These are phyloP conservation scores for Trifolium pratense DNA, from an alignment of 306 rosid species.

Conservation along the genomic window DNA sequence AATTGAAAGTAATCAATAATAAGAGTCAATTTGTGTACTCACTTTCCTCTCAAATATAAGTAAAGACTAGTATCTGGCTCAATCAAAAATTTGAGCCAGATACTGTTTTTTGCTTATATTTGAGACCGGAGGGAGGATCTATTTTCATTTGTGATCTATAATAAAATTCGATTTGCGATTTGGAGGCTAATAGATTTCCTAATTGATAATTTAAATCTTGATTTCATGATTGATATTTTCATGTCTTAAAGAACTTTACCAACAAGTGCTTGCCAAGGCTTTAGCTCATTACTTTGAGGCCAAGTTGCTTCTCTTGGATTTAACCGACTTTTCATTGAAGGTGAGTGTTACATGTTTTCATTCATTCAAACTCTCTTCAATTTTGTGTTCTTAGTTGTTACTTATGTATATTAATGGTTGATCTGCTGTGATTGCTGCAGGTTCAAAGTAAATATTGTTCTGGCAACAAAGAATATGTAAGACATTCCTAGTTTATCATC, in stretches of 20 bases:
- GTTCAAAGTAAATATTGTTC: conserved; percentile 82
- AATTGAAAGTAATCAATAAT: no score
- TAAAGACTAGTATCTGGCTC: no score
- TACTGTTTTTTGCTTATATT: no score
- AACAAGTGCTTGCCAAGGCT: conserved; percentile 97
- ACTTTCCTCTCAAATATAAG: no score
- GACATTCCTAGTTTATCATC: conserved; percentile 41
- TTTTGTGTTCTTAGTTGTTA: neutral
- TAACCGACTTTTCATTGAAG: conserved; percentile 85
- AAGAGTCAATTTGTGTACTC: no score
- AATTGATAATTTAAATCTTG: neutral
- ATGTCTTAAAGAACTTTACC: conserved; percentile 74
- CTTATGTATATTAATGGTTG: conserved; percentile 29
- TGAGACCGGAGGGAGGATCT: no score
- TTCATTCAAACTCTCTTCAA: neutral
- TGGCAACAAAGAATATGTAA: conserved; percentile 73
- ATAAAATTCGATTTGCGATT: no score
- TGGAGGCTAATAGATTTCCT: neutral
- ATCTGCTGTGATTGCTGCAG: conserved; percentile 46
- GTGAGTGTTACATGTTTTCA: conserved; percentile 39
- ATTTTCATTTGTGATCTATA: no score
- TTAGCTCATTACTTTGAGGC: conserved; percentile 94
- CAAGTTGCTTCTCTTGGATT: conserved; percentile 86
- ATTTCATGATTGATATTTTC: neutral
- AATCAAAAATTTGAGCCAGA: no score